phyloP scores from a whole-genome alignment of 2,329 filamentous ascomycete genomes.

The Aspergillus sp. region DNA sequence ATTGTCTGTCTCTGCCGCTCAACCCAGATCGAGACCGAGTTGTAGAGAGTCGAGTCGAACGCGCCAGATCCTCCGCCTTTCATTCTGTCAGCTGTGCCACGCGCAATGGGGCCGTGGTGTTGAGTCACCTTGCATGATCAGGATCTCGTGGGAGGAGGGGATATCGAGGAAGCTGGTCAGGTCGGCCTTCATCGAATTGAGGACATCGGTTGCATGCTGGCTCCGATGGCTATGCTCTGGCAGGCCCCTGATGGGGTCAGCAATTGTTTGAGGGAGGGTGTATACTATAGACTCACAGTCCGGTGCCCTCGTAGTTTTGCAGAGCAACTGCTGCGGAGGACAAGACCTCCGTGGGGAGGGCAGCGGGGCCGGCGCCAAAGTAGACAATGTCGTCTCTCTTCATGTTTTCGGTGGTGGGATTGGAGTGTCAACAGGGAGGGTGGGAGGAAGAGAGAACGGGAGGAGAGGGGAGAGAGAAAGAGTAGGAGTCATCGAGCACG shows the following conservation, averaged over 20 bases:
- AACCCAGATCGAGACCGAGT: constrained; percentile 76
- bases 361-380: constrained; percentile 86
- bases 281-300: constrained; percentile 41
- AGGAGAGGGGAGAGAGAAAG: too few species aligned
- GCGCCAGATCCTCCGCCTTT: constrained; percentile 74
- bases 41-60: constrained; percentile 76
- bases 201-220: constrained; percentile 63
- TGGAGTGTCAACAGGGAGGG: too few species aligned
- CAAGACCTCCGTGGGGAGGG: constrained; percentile 71
- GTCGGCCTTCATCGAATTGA: constrained; percentile 67
- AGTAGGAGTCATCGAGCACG: too few species aligned
- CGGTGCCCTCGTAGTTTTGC: constrained; percentile 69
- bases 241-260: constrained; percentile 44
- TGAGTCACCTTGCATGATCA: constrained; percentile 57
- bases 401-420: too few species aligned
- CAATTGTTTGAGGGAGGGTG: neutral
- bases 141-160: constrained; percentile 73
- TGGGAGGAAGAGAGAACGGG: too few species aligned
- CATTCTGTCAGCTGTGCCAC: neutral
- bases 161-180: constrained; percentile 69
- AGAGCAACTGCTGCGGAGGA: constrained; percentile 67
- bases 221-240: constrained; percentile 89
- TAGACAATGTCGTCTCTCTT: constrained; percentile 67
- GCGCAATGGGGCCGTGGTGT: neutral
- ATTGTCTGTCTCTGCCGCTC: constrained; percentile 52